Conservation (phyloP, 768 basidiomycete genomes). For the Agaricus sinodeliciosus region DNA sequence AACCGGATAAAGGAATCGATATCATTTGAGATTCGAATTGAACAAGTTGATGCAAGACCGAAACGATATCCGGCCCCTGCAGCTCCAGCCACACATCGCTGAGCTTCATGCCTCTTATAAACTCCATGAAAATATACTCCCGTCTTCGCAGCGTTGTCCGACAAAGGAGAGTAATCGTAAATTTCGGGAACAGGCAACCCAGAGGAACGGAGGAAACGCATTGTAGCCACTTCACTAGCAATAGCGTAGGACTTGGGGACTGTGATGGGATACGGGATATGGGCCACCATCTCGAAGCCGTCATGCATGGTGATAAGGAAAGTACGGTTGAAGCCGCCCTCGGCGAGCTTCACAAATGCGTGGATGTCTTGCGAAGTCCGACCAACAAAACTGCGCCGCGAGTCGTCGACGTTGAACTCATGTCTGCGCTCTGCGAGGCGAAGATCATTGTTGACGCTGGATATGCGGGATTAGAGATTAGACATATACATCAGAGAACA, state of each 20-base stretch:
- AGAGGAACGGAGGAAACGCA: constrained; percentile 30
- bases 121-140: constrained; percentile 44
- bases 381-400: constrained; percentile 35
- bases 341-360: constrained; percentile 34
- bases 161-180: constrained; percentile 33
- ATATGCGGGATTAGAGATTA: constrained; percentile 20
- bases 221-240: constrained; percentile 42
- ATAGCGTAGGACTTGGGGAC: constrained; percentile 30
- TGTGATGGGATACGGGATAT: constrained; percentile 32
- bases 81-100: constrained; percentile 35
- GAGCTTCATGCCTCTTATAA: constrained; percentile 31
- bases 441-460: constrained; percentile 37
- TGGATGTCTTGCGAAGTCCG: constrained; percentile 31
- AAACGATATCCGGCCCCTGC: constrained; percentile 30
- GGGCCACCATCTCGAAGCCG: constrained; percentile 31
- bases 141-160: constrained; percentile 33
- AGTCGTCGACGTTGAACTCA: constrained; percentile 35
- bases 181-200: constrained; percentile 35
- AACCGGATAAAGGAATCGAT: constrained; percentile 35
- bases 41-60: constrained; percentile 36
- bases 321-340: constrained; percentile 36
- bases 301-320: constrained; percentile 33
- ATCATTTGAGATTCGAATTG: constrained; percentile 40
- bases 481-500: constrained; percentile 20
- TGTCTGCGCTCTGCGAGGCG: constrained; percentile 38